Percentiles rank a stretch among this genome's conserved stretches.
Conservation (phyloP, 1,139 yeast species). For the Zygoascus sp. region DNA sequence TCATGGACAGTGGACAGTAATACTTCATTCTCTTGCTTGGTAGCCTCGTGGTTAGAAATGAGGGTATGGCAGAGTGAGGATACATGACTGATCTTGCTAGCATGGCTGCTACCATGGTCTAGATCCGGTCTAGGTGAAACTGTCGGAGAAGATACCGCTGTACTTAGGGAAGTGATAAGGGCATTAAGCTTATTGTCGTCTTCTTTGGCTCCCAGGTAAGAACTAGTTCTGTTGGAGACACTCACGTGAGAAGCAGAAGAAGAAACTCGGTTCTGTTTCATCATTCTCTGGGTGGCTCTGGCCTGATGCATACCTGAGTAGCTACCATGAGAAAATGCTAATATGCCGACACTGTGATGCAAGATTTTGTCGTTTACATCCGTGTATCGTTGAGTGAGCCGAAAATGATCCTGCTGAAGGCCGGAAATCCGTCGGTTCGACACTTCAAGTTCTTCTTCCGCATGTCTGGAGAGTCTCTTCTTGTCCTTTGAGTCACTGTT, state of each 20-base stretch:
- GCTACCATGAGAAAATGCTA: constrained; percentile 25
- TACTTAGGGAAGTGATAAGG: constrained; percentile 1
- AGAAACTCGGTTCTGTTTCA: not conserved
- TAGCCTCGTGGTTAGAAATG: constrained; percentile 4
- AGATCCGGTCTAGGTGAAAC: constrained; percentile 11
- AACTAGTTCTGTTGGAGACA: not conserved
- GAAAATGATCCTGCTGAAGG: constrained; percentile 25
- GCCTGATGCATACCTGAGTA: not conserved
- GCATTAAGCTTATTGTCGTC: constrained; percentile 5
- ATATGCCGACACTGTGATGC: constrained; percentile 34
- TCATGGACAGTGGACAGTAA: constrained; percentile 4
- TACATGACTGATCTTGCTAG: not conserved
- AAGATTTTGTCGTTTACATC: constrained; percentile 26
- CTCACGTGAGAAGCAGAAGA: not conserved
- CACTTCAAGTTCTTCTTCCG: constrained; percentile 33
- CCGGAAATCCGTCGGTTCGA: constrained; percentile 27
- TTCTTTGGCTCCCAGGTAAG: not conserved
- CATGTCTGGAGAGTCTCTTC: constrained; percentile 33
- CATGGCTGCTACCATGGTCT: not conserved
- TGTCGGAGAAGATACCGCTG: constrained; percentile 5
- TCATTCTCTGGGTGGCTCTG: constrained; percentile 8
- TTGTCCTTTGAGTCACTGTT: constrained; percentile 18
- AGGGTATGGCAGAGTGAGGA: not conserved
- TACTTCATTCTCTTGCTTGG: constrained; percentile 4
- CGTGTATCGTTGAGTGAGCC: constrained; percentile 22